Evolutionary conservation across 352 stramenopile genomes (phyloP).

Genomic region (Globisporangium lucens): DNA sequence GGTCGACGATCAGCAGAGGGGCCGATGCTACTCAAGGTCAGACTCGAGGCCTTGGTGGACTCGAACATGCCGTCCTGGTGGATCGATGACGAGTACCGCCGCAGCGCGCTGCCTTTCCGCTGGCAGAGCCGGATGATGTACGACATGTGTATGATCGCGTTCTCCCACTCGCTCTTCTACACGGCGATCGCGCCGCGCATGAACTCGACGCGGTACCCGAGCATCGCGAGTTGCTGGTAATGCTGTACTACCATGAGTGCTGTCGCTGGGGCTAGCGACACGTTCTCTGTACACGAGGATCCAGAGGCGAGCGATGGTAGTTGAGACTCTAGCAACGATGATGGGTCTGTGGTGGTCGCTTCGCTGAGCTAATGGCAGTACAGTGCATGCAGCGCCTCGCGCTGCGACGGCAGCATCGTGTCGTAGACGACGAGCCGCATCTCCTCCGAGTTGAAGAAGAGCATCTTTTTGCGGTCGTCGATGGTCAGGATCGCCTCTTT

Average conservation of each 20-base stretch:
- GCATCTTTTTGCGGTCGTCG: slow-evolving; percentile 49
- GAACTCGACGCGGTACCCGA: slow-evolving; percentile 77
- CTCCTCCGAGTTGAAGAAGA: slow-evolving; percentile 70
- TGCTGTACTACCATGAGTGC: background rate
- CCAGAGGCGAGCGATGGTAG: background rate
- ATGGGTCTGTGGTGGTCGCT: slow-evolving; percentile 6
- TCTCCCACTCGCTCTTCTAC: slow-evolving; percentile 65
- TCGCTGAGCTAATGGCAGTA: slow-evolving; percentile 61
- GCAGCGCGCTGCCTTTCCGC: slow-evolving; percentile 56
- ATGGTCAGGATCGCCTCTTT: slow-evolving; percentile 46
- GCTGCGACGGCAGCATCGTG: slow-evolving; percentile 61
- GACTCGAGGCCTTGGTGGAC: slow-evolving; percentile 22
- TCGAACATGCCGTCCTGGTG: slow-evolving; percentile 28
- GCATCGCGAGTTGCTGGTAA: slow-evolving; percentile 58
- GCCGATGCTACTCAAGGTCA: slow-evolving; percentile 23
- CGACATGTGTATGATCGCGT: slow-evolving; percentile 59
- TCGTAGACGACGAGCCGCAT: slow-evolving; percentile 63
- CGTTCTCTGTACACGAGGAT: background rate
- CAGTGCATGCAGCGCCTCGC: slow-evolving; percentile 55
- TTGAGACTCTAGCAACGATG: background rate
- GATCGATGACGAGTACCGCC: slow-evolving; percentile 49
- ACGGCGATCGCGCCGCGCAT: slow-evolving; percentile 65
- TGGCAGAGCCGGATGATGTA: slow-evolving; percentile 63
- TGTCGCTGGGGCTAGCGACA: background rate
- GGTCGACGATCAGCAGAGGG: background rate